phyloP scores from a whole-genome alignment of 192 early-diverging fungal genomes.

The Backusella morwellensis region DNA sequence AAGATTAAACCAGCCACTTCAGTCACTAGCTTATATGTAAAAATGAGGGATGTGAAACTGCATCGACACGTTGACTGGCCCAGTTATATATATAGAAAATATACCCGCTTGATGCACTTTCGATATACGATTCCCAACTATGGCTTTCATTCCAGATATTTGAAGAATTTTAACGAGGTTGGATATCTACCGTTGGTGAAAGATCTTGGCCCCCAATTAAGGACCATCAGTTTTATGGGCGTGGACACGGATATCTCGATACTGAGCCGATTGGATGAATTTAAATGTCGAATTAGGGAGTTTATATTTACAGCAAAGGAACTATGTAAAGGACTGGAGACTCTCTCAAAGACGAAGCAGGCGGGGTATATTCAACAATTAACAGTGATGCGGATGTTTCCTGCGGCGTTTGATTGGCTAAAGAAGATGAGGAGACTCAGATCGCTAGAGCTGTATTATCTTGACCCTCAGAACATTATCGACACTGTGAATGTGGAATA shows the following conservation, averaged over 20 bases:
- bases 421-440: background rate
- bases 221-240: background rate
- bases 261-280: background rate
- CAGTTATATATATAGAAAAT: background rate
- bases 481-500: background rate
- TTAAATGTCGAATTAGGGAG: background rate
- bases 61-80: background rate
- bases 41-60: conserved; percentile 1
- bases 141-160: conserved; percentile 1
- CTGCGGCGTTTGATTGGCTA: background rate
- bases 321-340: background rate
- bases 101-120: background rate
- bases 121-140: conserved; percentile 1
- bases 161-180: background rate
- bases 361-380: background rate
- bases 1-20: background rate
- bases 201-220: background rate
- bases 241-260: background rate
- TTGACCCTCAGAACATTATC: background rate
- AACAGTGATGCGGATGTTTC: background rate
- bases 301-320: conserved; percentile 1
- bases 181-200: background rate
- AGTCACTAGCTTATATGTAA: background rate
- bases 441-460: background rate
- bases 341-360: background rate